Evolutionary conservation across 2,329 filamentous ascomycete genomes (phyloP), one percentile per base, ranked within the genome.

Genomic region (Fonsecaea pugnacius): DNA sequence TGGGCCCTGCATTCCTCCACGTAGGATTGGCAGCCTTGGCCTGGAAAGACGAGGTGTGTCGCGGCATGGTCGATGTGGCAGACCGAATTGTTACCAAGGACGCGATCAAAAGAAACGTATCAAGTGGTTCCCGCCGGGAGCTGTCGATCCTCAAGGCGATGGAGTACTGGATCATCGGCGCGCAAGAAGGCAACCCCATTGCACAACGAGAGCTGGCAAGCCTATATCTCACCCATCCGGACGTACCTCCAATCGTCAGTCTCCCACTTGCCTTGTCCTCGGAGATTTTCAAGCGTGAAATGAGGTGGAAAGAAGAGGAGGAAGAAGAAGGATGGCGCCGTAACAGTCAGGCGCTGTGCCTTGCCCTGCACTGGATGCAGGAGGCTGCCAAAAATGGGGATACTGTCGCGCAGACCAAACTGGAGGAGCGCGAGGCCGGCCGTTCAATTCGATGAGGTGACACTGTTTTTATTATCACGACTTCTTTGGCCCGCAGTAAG

Each of bases 301-400:
- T 95, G 71, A 91, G 96, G 84, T 79, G 82, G 67, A 82, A 82
- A 68, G 84, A 84, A 46, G 81, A 84, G 58, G 52, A 55, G 14
- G 36, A 48, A 18, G 81, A 84, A 59, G 58, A 58, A 33, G 65
- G 58, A 30, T 52, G 48, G 32, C 58, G 24, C n/a, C 68, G 65
- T 16, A 63, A 60, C 40, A 86, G 89, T 71, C 89, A 89, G 60
- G 87, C 92, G 48, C 95, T 98, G 91, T 97, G 93, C 72, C 87
- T 96, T 63, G 94, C 94, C 9, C 88, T 96, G 77, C 94, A 98
- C 80, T 98, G 94, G 93, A 97, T 98, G 92, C 91, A 94, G 79
- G 83, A 91, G 69, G 92, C 91, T 40, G 90, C 91, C 71, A 85
- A 85, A 60, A 92, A 92, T n/a, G 92, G 92, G 1, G 94, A 98